Evolutionary conservation across 495 filamentous ascomycete species (phyloP), one percentile per base, ranked within the genome.

Genomic region (Talaromyces proteolyticus): DNA sequence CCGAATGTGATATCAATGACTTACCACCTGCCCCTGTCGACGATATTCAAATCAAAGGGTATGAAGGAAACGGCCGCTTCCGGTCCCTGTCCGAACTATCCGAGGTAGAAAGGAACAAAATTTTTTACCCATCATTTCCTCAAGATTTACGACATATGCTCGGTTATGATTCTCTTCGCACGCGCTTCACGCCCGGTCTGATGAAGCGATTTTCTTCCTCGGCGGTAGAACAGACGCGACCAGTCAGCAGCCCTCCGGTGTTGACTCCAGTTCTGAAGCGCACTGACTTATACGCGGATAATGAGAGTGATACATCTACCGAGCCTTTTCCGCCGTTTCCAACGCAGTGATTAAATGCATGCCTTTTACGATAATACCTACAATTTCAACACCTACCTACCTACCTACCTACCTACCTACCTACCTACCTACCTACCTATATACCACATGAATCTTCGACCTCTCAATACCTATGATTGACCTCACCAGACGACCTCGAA

Each of bases 231-330:
- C 47, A 40, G 37, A 22, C 39, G 21, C 36, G 47, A 40, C 47
- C 47, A 16, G 47, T 49, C n/a, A 74, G 70, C 26, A 72, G 66
- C 37, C 70, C 70, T 4, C 65, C 69, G n/a, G 59, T 67, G 8
- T 22, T 74, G 45, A 59, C 25, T 5, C 25, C 36, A 16, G 38
- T 18, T 4, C 17, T 23, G 34, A 36, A 6, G 36, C n/a, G 4
- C 11, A 5, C 11, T 8, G 22, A n/a, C 1, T 36, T 41, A 17
- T 41, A 12, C 12, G 29, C 20, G 14, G 47, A 46, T 5, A 47
- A 45, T 2, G 52, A 44, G 4, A 57, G 57, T 22, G 42, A 49
- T 39, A n/a, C 48, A 8, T 50, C 49, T 10, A 52, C 55, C 7
- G 54, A 56, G 12, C 41, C 24, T 8, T 53, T 39, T 26, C 36